These are phyloP conservation scores for Paspalum notatum DNA, from an alignment of 176 grass and related monocot species.

Conservation along the genomic window DNA sequence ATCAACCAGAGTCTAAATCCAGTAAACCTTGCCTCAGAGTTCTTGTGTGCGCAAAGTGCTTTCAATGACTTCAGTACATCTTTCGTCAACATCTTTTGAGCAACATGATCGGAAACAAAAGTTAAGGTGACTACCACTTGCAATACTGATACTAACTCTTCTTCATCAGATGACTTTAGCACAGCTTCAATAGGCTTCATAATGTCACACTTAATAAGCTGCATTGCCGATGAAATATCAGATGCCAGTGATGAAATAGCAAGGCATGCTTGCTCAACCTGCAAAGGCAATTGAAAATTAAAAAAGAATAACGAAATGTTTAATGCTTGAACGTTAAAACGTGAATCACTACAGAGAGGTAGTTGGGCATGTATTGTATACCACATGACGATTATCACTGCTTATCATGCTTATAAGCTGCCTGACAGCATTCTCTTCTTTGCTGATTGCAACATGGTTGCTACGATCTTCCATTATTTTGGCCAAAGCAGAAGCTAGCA, in stretches of 20 bases:
- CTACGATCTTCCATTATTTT: slow-evolving; percentile 93
- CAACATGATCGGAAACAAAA: slow-evolving; percentile 95
- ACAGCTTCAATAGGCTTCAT: slow-evolving; percentile 97
- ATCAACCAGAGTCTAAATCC: slow-evolving; percentile 48
- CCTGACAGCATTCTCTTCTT: slow-evolving; percentile 91
- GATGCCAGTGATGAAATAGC: slow-evolving; percentile 88
- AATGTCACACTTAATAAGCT: slow-evolving; percentile 92
- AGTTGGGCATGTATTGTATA: slow-evolving; percentile 33
- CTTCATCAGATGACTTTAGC: slow-evolving; percentile 80
- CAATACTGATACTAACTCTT: slow-evolving; percentile 93
- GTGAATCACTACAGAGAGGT: neutral
- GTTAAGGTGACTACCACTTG: slow-evolving; percentile 89
- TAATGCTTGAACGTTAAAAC: slow-evolving; percentile 21
- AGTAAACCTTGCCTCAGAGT: slow-evolving; percentile 75
- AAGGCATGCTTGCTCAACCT: slow-evolving; percentile 96
- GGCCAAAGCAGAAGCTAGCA: slow-evolving; percentile 89
- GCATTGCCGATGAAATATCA: slow-evolving; percentile 88
- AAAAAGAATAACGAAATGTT: neutral
- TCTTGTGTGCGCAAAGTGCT: slow-evolving; percentile 91
- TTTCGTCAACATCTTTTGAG: slow-evolving; percentile 94
- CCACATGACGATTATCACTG: slow-evolving; percentile 94
- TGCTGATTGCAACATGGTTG: slow-evolving; percentile 85
- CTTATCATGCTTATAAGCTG: slow-evolving; percentile 98
- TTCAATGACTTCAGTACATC: slow-evolving; percentile 92
- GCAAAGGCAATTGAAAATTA: slow-evolving; percentile 28